Percentiles rank a stretch among this genome's conserved stretches.
phyloP scores from a whole-genome alignment of 2,329 filamentous ascomycete genomes.

The Paecilomyces sp. region DNA sequence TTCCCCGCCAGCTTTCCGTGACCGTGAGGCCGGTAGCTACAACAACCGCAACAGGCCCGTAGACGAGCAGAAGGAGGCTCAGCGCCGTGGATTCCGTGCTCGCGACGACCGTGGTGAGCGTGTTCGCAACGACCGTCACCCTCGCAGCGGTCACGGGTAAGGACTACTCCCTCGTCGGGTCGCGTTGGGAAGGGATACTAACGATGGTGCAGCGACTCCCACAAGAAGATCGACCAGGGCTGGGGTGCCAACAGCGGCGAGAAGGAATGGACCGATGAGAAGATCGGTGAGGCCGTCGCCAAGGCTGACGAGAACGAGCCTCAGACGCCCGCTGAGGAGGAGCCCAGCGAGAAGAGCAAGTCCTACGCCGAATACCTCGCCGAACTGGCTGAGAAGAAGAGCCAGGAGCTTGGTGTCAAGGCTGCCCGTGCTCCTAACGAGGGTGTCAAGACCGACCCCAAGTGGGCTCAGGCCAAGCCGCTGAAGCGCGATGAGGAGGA shows the following conservation, averaged over 20 bases:
- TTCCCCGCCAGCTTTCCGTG: slow-evolving; percentile 66
- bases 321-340: slow-evolving; percentile 44
- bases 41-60: slow-evolving; percentile 76
- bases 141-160: slow-evolving; percentile 54
- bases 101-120: slow-evolving; percentile 54
- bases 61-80: slow-evolving; percentile 54
- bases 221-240: slow-evolving; percentile 61
- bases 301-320: slow-evolving; percentile 74
- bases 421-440: slow-evolving; percentile 88
- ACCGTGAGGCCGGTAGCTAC: slow-evolving; percentile 71
- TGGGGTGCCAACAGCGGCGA: slow-evolving; percentile 81
- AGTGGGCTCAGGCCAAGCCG: slow-evolving; percentile 81
- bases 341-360: slow-evolving; percentile 80
- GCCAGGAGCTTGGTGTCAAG: slow-evolving; percentile 54
- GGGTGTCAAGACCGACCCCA: slow-evolving; percentile 79
- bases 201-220: slow-evolving; percentile 29
- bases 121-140: slow-evolving; percentile 56
- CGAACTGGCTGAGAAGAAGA: slow-evolving; percentile 69
- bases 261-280: slow-evolving; percentile 84
- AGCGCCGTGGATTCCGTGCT: slow-evolving; percentile 44
- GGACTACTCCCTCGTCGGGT: slow-evolving; percentile 16
- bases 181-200: slow-evolving; percentile 14
- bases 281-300: slow-evolving; percentile 83
- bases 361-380: slow-evolving; percentile 85
- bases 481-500: slow-evolving; percentile 51